A percentile compares a stretch with the other conserved stretches of the same genome.
Evolutionary conservation across 2,329 filamentous ascomycete genomes (phyloP).

Genomic region (Alternaria sp.): DNA sequence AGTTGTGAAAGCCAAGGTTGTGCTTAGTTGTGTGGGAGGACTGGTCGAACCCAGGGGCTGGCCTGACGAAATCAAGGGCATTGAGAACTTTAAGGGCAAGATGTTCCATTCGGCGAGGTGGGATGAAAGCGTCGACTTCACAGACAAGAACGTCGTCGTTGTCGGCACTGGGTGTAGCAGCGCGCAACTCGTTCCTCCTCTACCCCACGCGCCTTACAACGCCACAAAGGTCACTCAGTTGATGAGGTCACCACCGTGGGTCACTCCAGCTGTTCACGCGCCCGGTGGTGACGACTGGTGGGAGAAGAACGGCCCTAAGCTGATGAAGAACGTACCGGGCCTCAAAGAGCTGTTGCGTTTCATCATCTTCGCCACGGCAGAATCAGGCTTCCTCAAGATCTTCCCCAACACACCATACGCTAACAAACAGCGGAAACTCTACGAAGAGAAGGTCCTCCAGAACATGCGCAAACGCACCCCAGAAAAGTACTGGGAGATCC

Average conservation of each 20-base stretch:
- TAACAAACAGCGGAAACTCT: slow-evolving; percentile 43
- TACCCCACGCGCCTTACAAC: slow-evolving; percentile 55
- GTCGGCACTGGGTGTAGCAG: slow-evolving; percentile 65
- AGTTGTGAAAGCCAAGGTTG: slow-evolving; percentile 60
- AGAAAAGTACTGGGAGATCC: slow-evolving; percentile 64
- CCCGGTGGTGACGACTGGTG: slow-evolving; percentile 52
- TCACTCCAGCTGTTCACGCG: slow-evolving; percentile 51
- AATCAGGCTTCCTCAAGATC: slow-evolving; percentile 55
- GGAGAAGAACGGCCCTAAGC: slow-evolving; percentile 54
- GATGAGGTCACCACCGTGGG: slow-evolving; percentile 65
- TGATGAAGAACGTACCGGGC: slow-evolving; percentile 59
- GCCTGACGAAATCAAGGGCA: slow-evolving; percentile 59
- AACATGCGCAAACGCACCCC: slow-evolving; percentile 60
- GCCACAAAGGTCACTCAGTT: slow-evolving; percentile 65
- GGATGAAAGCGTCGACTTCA: slow-evolving; percentile 60
- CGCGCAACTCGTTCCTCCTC: slow-evolving; percentile 61
- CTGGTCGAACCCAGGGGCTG: slow-evolving; percentile 61
- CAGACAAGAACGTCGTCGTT: slow-evolving; percentile 63
- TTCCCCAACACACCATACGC: slow-evolving; percentile 53
- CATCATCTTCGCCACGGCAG: slow-evolving; percentile 51
- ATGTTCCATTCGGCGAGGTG: slow-evolving; percentile 65
- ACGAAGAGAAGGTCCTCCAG: slow-evolving; percentile 53
- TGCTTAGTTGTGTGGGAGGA: slow-evolving; percentile 62
- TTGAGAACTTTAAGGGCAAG: slow-evolving; percentile 61
- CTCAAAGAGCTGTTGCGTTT: slow-evolving; percentile 56